phyloP scores from a whole-genome alignment of 129 eudicot genomes.

The Saussurea involucrata region DNA sequence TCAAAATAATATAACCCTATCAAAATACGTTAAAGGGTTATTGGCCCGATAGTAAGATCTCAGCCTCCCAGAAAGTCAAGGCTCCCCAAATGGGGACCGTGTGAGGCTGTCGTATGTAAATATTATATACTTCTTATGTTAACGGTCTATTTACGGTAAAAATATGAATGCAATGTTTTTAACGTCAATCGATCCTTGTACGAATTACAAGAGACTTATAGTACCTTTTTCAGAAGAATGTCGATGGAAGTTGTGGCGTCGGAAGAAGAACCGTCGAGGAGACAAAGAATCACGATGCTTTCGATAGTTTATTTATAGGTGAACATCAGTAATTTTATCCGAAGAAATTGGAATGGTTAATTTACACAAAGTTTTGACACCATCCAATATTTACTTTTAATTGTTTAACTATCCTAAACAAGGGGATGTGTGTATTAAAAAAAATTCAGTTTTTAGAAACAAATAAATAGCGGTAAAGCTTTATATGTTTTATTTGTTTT shows the following conservation, averaged over 20 bases:
- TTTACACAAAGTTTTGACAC: neutral
- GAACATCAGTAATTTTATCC: neutral
- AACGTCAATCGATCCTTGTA: neutral
- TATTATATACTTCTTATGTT: neutral
- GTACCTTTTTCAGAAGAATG: constrained; percentile 26
- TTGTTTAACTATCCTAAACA: neutral
- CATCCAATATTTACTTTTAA: constrained; percentile 1
- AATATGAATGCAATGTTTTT: neutral
- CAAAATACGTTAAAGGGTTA: neutral
- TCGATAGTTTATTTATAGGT: neutral
- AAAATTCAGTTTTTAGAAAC: too few relatives aligned
- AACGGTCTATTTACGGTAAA: neutral
- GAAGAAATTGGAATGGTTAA: neutral
- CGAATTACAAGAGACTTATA: neutral
- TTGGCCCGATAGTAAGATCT: neutral
- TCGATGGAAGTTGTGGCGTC: constrained; percentile 22
- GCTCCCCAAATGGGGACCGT: neutral
- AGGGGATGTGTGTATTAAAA: neutral
- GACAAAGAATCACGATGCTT: constrained; percentile 23
- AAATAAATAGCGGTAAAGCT: too few relatives aligned
- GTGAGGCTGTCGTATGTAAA: neutral
- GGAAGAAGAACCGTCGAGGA: constrained; percentile 29
- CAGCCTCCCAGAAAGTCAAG: neutral
- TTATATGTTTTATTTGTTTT: too few relatives aligned
- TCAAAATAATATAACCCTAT: neutral